Conservation (phyloP, 805 yeast genomes). For the Myxozyma sirexii region DNA sequence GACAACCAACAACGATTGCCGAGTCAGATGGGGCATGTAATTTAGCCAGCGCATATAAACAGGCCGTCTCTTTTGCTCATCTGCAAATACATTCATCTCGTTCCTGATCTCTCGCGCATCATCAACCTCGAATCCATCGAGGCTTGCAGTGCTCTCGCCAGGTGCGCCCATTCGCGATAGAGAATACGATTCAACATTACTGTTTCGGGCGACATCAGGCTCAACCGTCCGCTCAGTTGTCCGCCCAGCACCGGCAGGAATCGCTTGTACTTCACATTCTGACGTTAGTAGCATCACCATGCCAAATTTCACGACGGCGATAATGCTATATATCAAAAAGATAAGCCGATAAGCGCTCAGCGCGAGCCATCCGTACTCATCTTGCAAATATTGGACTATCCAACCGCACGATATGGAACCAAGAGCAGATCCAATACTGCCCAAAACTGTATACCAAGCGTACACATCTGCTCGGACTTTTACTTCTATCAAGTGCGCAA, state of each 20-base stretch:
- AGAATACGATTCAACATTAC: conserved; percentile 9
- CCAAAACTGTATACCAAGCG: conserved; percentile 60
- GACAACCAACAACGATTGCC: conserved; percentile 31
- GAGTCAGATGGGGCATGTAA: conserved; percentile 19
- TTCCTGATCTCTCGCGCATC: conserved; percentile 17
- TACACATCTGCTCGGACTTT: conserved; percentile 55
- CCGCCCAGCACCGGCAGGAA: neutral
- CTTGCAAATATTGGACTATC: conserved; percentile 63
- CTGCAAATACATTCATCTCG: conserved; percentile 15
- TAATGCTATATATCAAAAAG: conserved; percentile 32
- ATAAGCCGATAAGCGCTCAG: conserved; percentile 22
- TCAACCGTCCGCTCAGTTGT: neutral
- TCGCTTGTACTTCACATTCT: conserved; percentile 53
- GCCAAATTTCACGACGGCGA: conserved; percentile 48
- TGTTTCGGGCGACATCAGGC: neutral
- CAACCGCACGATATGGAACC: conserved; percentile 75
- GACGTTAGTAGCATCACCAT: conserved; percentile 55
- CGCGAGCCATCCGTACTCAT: conserved; percentile 16
- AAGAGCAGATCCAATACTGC: conserved; percentile 61
- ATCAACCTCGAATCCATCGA: conserved; percentile 1
- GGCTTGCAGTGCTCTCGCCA: neutral
- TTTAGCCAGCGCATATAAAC: conserved; percentile 18
- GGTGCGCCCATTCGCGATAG: conserved; percentile 4
- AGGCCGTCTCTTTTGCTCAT: conserved; percentile 9
- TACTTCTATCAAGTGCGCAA: conserved; percentile 51